Percentiles rank a stretch among this genome's conserved stretches.
Conservation (phyloP, 2,329 filamentous ascomycete genomes). For the Knoxdaviesia capensis region DNA sequence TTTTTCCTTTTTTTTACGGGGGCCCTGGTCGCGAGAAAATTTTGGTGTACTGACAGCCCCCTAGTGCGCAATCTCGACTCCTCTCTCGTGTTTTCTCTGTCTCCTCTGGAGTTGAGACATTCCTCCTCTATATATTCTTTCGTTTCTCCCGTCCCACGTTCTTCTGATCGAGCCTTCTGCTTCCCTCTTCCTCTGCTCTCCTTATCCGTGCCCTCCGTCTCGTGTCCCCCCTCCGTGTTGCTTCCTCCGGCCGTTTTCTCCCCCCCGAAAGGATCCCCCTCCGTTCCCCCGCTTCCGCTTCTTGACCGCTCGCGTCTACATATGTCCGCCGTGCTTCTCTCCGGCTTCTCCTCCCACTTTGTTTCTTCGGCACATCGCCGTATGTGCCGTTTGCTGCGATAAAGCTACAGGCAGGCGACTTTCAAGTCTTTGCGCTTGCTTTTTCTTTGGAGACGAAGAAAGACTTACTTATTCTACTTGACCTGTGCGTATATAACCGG, state of each 20-base stretch:
- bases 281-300: background rate
- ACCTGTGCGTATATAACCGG: too few species aligned
- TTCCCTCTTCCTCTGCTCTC: too few species aligned
- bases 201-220: background rate
- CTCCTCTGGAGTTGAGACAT: too few species aligned
- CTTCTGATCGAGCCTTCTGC: background rate
- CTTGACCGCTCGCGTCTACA: background rate
- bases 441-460: conserved; percentile 26
- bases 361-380: conserved; percentile 14
- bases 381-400: conserved; percentile 23
- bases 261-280: background rate
- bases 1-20: too few species aligned
- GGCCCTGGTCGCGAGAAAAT: too few species aligned
- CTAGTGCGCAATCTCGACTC: too few species aligned
- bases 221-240: background rate
- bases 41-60: too few species aligned
- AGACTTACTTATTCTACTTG: conserved; percentile 21
- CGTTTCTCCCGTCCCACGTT: background rate
- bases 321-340: conserved; percentile 6
- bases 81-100: too few species aligned
- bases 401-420: conserved; percentile 35
- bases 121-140: background rate
- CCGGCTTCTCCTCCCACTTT: conserved; percentile 4
- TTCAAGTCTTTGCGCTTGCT: conserved; percentile 48
- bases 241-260: background rate